Conservation (phyloP, 495 filamentous ascomycete genomes). For the Hamigera avellanea region DNA sequence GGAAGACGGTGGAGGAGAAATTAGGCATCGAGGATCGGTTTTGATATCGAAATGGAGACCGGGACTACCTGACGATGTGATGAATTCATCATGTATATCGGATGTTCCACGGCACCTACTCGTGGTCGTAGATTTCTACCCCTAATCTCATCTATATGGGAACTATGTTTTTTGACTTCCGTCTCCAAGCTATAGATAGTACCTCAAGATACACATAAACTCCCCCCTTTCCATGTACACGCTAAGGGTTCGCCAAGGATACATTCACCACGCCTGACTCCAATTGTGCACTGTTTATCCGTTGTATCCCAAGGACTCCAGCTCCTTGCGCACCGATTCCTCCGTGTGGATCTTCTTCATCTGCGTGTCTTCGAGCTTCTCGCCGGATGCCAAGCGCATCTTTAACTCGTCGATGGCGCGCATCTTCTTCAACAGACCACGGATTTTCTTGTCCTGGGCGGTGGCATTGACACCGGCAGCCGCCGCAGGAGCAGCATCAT, state of each 20-base stretch:
- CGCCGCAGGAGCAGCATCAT: constrained; percentile 13
- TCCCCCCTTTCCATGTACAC: no score
- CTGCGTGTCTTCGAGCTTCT: constrained; percentile 96
- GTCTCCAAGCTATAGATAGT: no score
- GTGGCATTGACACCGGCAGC: constrained; percentile 20
- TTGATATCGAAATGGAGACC: constrained; percentile 11
- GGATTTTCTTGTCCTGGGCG: constrained; percentile 74
- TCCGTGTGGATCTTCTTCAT: constrained; percentile 97
- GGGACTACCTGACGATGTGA: constrained; percentile 14
- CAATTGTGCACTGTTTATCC: constrained; percentile 8
- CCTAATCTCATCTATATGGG: no score
- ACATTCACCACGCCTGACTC: no score
- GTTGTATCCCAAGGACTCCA: constrained; percentile 49
- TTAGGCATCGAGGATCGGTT: no score
- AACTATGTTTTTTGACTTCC: no score
- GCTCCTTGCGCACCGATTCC: constrained; percentile 65
- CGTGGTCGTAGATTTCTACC: no score
- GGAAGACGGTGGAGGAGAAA: constrained; percentile 39
- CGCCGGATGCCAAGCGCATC: constrained; percentile 84
- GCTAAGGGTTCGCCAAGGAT: no score
- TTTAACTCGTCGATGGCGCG: constrained; percentile 95
- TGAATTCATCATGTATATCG: no score
- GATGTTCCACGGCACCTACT: no score
- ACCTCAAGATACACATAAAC: no score
- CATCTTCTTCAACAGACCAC: constrained; percentile 89